Base-by-base conservation (phyloP, 495 filamentous ascomycete species). In the Xylaria flabelliformis region DNA sequence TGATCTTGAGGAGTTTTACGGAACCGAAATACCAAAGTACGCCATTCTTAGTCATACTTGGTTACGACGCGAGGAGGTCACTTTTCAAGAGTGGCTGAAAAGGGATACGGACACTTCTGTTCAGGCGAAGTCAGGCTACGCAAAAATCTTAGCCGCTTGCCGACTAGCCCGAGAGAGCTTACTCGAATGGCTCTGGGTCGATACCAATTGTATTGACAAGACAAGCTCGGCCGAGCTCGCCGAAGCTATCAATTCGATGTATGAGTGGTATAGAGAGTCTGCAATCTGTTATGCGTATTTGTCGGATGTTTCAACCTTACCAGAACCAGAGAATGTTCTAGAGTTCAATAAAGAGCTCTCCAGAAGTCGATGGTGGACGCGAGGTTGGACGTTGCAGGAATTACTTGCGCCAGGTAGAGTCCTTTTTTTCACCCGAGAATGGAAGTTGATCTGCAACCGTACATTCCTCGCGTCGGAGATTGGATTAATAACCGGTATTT, bases 1-100 rank as follows among this genome's bases (percentile, higher is more conserved):
- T 24, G 50, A 51, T 8, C n/a, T 51, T 15, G 55, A 58, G 55
- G 55, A 58, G 55, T 58, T 58, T 13, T 29, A 58, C 55, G 50
- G 50, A 51, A 51, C 50, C 50, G 50, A 51, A 10, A 51, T 51
- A 51, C 50, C 50, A 9, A 51, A 24, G 3, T 51, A 24, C 50
- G n/a, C 50, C 12, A 51, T 51, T 24, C 50, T 51, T 2, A 51
- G 50, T 24, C 50, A 51, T 9, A 51, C 50, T 12, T 51, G 50
- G 50, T n/a, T 19, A 12, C 50, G 6, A n/a, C n/a, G 50, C n/a
- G 50, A 24, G 12, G n/a, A 24, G 50, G 50, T 24, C n/a, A 51
- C 50, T 51, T 51, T 51, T 24, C 50, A 51, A 24, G 50, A 51
- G 50, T 51, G 50, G 50, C 50, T 51, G 3, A 24, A n/a, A 24